Evolutionary conservation across 257 asterid genomes (phyloP).

Genomic region (Lavandula angustifolia): DNA sequence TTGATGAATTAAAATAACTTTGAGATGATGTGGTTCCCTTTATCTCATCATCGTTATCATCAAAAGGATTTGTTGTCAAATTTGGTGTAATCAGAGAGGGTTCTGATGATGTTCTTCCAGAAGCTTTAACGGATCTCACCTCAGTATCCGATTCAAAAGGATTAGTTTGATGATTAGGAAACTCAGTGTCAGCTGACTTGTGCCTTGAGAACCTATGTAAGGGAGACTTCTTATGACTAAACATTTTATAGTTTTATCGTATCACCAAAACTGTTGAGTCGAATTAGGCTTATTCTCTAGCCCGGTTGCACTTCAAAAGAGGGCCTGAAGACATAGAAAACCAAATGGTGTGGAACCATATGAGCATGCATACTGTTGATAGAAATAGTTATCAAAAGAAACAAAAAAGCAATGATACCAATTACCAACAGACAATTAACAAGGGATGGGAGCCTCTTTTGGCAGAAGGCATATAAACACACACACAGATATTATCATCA

Average conservation of each 20-base stretch:
- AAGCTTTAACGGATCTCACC: conserved; percentile 45
- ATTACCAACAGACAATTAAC: background rate
- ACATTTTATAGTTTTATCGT: conserved; percentile 43
- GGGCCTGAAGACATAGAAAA: conserved; percentile 32
- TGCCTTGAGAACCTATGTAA: conserved; percentile 58
- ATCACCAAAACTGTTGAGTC: conserved; percentile 19
- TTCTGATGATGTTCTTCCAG: conserved; percentile 62
- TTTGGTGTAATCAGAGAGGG: conserved; percentile 48
- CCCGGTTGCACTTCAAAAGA: conserved; percentile 21
- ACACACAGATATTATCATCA: background rate
- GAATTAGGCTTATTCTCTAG: conserved; percentile 23
- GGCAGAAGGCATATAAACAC: too few relatives aligned
- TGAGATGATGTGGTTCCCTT: conserved; percentile 51
- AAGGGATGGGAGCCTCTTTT: conserved; percentile 1
- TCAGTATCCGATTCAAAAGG: conserved; percentile 67
- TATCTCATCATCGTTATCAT: conserved; percentile 58
- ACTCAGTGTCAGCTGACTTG: conserved; percentile 44
- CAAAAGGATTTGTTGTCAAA: conserved; percentile 56
- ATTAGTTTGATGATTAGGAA: conserved; percentile 40
- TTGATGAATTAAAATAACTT: conserved; percentile 43
- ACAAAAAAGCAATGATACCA: background rate
- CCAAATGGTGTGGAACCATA: conserved; percentile 11
- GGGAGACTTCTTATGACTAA: conserved; percentile 67
- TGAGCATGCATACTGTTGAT: conserved; percentile 3
- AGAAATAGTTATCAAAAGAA: background rate